Percentiles rank a stretch among this genome's conserved stretches.
Evolutionary conservation across 2,329 filamentous ascomycete species (phyloP).

Genomic region (Aschersonia sp.): DNA sequence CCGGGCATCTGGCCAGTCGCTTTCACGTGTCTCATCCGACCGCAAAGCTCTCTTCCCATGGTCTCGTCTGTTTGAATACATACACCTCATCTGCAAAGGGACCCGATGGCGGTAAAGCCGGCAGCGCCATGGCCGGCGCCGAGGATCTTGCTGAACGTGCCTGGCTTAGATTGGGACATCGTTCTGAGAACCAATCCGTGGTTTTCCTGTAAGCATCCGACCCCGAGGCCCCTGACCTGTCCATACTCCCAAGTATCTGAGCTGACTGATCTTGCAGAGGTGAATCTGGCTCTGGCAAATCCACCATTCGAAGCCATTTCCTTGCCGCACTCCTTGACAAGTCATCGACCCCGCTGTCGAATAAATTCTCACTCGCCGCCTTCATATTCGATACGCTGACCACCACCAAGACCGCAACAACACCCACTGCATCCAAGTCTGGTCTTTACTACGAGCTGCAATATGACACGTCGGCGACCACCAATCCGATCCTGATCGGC

Average conservation of each 20-base stretch:
- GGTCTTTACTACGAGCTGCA: conserved; percentile 93
- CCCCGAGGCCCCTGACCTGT: too few relatives aligned
- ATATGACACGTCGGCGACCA: conserved; percentile 78
- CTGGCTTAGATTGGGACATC: conserved; percentile 70
- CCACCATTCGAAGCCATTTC: conserved; percentile 80
- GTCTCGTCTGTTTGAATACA: conserved; percentile 83
- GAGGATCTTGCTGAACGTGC: conserved; percentile 84
- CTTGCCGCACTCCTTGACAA: conserved; percentile 76
- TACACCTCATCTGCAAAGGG: conserved; percentile 83
- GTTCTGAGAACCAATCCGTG: conserved; percentile 85
- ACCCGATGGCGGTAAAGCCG: conserved; percentile 79
- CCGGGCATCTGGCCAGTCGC: conserved; percentile 69
- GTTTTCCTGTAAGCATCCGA: conserved; percentile 66
- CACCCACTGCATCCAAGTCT: conserved; percentile 87
- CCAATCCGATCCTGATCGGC: conserved; percentile 78
- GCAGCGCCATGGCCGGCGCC: conserved; percentile 81
- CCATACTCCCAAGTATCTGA: neutral
- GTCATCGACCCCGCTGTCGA: conserved; percentile 83
- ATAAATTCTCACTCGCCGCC: conserved; percentile 81
- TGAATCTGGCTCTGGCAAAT: conserved; percentile 93
- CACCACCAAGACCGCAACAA: conserved; percentile 92
- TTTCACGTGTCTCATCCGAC: conserved; percentile 88
- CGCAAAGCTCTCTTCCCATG: conserved; percentile 80
- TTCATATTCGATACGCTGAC: conserved; percentile 95
- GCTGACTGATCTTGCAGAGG: conserved; percentile 42